These are phyloP conservation scores for Penicillium longicatenatum DNA, from an alignment of 495 filamentous ascomycete genomes.

Conservation along the genomic window DNA sequence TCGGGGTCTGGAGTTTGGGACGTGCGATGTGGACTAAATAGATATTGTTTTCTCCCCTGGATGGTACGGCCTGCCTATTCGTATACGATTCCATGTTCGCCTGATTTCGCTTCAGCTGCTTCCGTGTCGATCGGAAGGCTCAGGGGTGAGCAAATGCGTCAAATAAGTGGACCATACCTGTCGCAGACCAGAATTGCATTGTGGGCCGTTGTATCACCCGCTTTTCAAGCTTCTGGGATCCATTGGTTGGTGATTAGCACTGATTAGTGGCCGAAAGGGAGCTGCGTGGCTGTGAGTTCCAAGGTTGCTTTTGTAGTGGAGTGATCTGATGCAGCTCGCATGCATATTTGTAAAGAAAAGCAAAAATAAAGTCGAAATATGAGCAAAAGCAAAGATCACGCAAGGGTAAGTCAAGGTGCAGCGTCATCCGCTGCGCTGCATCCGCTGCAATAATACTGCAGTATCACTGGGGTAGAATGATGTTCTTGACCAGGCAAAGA, in stretches of 20 bases:
- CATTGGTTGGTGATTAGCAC: neutral
- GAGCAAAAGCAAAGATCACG: no score
- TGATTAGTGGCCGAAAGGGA: neutral
- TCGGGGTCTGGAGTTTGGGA: neutral
- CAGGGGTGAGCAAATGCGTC: slow-evolving; percentile 18
- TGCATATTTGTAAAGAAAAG: neutral
- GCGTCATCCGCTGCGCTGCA: neutral
- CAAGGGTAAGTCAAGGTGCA: neutral
- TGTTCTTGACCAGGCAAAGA: neutral
- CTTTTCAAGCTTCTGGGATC: slow-evolving; percentile 1
- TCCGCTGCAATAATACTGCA: neutral
- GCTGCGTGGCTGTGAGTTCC: neutral
- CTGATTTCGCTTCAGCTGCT: slow-evolving; percentile 11
- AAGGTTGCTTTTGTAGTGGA: neutral
- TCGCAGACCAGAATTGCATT: slow-evolving; percentile 14
- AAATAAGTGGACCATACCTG: slow-evolving; percentile 11
- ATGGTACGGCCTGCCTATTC: no score
- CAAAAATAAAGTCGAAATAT: neutral
- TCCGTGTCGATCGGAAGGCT: slow-evolving; percentile 16
- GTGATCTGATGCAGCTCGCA: no score
- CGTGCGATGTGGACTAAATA: no score
- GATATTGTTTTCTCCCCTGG: no score
- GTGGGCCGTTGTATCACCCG: slow-evolving; percentile 1
- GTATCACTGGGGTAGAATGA: neutral
- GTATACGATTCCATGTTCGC: neutral